Base-by-base conservation (phyloP, 768 basidiomycete genomes). In the Boletus reticulatus region DNA sequence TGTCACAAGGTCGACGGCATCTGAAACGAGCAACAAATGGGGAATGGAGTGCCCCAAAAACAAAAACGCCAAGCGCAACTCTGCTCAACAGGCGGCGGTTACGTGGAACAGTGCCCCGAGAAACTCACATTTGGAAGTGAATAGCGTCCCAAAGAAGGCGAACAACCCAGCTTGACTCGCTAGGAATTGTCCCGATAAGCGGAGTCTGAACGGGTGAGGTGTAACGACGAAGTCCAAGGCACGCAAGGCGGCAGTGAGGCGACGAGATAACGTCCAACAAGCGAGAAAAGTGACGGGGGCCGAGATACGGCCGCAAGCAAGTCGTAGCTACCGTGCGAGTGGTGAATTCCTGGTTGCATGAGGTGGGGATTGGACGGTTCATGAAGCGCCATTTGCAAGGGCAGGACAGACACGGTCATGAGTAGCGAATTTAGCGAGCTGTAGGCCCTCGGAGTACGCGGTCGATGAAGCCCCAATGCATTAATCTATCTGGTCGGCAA, bases 141-240 rank as follows among this genome's bases (percentile, higher is more conserved):
- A 44, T 17, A 9, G 20, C 4, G 47, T 39, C 36, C 43, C 27
- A 19, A 43, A 49, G 52, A 14, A 44, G 29, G 8, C 24, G 38
- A 51, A 6, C 6, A 11, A 24, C 14, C 27, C 27, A 1, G 13
- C 12, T 11, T 12, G 34, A 6, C 12, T 36, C 34, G 16, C 24
- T 31, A 39, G 12, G 34, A 34, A 6, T n/a, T 4, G 49, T 11
- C 27, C 19, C 31, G 47, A 36, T 27, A 45, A 36, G 50, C 65
- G 66, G 63, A 58, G 55, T 61, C 31, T 36, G 48, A 65, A 65
- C 29, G 20, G 2, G 2, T 24, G 22, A 10, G 29, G 27, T n/a
- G 48, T 13, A 24, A 31, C 36, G n/a, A 39, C 19, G 20, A 17
- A n/a, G 39, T 32, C 50, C 27, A 24, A 22, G 19, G 17, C 29